phyloP scores from a whole-genome alignment of 2,329 filamentous ascomycete species.

The Fusarium pseudonygamai region DNA sequence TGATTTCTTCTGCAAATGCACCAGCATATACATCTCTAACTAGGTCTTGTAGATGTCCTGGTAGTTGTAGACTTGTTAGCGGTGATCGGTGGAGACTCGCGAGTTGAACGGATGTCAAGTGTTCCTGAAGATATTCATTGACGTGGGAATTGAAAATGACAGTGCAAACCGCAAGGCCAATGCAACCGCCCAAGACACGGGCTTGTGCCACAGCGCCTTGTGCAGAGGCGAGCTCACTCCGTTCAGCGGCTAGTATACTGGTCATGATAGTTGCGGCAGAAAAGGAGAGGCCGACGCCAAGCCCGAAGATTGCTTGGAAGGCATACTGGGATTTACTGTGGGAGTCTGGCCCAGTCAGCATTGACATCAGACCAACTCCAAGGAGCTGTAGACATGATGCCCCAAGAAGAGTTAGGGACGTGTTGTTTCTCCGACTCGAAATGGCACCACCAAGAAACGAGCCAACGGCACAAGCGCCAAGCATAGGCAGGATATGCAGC shows the following conservation, averaged over 20 bases:
- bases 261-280: conserved; percentile 67
- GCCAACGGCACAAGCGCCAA: conserved; percentile 64
- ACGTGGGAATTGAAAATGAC: conserved; percentile 63
- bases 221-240: conserved; percentile 63
- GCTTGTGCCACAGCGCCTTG: conserved; percentile 69
- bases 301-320: conserved; percentile 65
- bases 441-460: conserved; percentile 65
- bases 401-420: conserved; percentile 59
- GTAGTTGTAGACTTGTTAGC: conserved; percentile 50
- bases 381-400: conserved; percentile 63
- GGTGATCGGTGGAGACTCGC: conserved; percentile 56
- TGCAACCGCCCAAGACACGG: conserved; percentile 67
- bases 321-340: conserved; percentile 58
- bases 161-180: conserved; percentile 68
- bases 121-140: conserved; percentile 48
- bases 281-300: conserved; percentile 68
- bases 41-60: conserved; percentile 44
- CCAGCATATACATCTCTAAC: conserved; percentile 55
- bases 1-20: conserved; percentile 58
- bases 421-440: conserved; percentile 64
- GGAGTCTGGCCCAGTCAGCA: conserved; percentile 46
- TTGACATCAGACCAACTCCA: conserved; percentile 62
- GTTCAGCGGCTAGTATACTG: conserved; percentile 59
- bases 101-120: conserved; percentile 52
- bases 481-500: conserved; percentile 66